phyloP scores from a whole-genome alignment of 108 stramenopile genomes.

The Schizochytrium sp. region DNA sequence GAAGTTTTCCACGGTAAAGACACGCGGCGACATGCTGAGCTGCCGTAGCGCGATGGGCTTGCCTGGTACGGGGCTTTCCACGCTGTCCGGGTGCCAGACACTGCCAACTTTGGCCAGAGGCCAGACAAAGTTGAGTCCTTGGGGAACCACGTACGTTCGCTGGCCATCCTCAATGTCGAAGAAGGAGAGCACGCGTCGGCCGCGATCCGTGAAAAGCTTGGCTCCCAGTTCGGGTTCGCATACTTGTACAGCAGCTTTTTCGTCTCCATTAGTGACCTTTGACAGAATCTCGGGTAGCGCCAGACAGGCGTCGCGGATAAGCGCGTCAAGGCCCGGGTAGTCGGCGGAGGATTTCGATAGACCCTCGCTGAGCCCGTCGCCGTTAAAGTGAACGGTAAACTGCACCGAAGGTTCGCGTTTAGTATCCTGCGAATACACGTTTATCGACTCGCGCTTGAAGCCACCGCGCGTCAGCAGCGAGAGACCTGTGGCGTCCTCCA shows the following conservation, averaged over 20 bases:
- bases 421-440: neutral
- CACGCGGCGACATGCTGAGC: neutral
- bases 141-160: neutral
- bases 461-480: neutral
- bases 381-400: neutral
- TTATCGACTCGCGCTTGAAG: neutral
- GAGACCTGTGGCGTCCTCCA: neutral
- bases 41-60: neutral
- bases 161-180: neutral
- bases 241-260: neutral
- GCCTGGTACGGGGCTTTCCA: neutral
- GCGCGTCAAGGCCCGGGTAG: neutral
- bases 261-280: neutral
- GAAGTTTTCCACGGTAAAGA: neutral
- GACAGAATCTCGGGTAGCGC: neutral
- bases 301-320: neutral
- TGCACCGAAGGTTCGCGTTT: too few species aligned
- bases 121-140: neutral
- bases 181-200: neutral
- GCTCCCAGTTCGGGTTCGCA: neutral
- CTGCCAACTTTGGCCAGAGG: neutral
- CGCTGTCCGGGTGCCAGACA: neutral
- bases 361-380: neutral
- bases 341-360: neutral
- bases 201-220: neutral